Percentiles rank a stretch among this genome's conserved stretches.
Conservation (phyloP, 2,329 filamentous ascomycete species). For the Fonsecaea erecta region DNA sequence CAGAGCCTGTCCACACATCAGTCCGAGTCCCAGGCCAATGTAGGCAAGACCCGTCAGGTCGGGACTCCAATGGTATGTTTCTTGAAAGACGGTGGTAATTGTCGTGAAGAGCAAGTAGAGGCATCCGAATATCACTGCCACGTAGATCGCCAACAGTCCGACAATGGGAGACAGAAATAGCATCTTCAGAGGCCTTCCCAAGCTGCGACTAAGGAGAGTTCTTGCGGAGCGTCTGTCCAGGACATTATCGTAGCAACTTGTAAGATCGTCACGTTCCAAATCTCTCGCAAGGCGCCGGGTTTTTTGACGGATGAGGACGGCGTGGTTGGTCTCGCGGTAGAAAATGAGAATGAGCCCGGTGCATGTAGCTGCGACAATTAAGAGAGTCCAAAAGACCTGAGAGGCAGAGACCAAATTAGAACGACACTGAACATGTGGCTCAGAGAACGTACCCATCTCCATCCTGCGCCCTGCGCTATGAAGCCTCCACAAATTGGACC, state of each 20-base stretch:
- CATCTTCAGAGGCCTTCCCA: constrained; percentile 4
- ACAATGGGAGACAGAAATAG: constrained; percentile 8
- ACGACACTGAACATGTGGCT: constrained; percentile 68
- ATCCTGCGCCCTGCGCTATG: constrained; percentile 71
- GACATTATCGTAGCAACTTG: constrained; percentile 8
- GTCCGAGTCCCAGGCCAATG: constrained; percentile 8
- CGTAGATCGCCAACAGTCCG: constrained; percentile 6
- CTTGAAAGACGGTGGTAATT: constrained; percentile 6
- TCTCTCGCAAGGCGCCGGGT: constrained; percentile 4
- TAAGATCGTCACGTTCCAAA: constrained; percentile 4
- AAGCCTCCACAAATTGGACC: constrained; percentile 45
- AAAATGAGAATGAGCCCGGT: constrained; percentile 13
- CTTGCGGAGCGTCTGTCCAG: not conserved
- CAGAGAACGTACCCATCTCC: constrained; percentile 77
- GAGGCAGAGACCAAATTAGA: not conserved
- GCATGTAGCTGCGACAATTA: constrained; percentile 9
- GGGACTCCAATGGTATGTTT: constrained; percentile 8
- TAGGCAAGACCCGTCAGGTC: constrained; percentile 14
- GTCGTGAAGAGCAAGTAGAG: constrained; percentile 21
- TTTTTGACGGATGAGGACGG: constrained; percentile 15
- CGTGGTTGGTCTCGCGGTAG: constrained; percentile 20
- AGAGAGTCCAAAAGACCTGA: constrained; percentile 17
- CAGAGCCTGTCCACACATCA: constrained; percentile 6
- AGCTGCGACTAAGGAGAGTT: not conserved
- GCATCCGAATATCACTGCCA: constrained; percentile 14